Evolutionary conservation across 768 basidiomycete species (phyloP), one percentile per base, ranked within the genome.

Genomic region (Trametes villosa): DNA sequence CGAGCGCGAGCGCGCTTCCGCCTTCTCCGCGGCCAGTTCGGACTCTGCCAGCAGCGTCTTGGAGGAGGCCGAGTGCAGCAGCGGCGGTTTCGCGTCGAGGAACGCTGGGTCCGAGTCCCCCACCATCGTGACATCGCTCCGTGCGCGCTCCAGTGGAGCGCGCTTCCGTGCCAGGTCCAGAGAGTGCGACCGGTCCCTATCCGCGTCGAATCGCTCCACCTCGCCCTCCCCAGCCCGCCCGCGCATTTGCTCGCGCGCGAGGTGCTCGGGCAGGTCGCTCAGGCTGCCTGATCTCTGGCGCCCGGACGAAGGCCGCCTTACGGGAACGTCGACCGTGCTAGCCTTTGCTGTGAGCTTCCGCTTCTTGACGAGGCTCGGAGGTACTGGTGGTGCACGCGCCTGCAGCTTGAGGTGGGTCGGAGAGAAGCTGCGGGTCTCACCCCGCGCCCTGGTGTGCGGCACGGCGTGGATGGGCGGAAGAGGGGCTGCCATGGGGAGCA

Each of bases 331-430:
- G 29, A 17, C 26, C 15, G 47, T 40, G 13, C 22, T 13, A 2
- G 45, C 7, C 30, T 55, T 31, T n/a, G n/a, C n/a, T 30, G 27
- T 29, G 30, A 44, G 53, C 40, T 50, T 34, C 22, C 68, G 61
- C 48, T 64, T 67, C 56, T 59, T 59, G 2, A 52, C 65, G 4
- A 69, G 62, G 38, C 61, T 42, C 1, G 68, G 68, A 3, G 68
- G 67, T 1, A 69, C 57, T 13, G 68, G 68, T 36, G 68, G 68
- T n/a, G 63, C 65, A 30, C 64, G 60, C 1, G 53, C 18, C 46
- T 58, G 57, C 2, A 65, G 36, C 61, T 65, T 67, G 9, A 64
- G 65, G 34, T 70, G 71, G 11, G 67, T 65, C 17, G 68, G 70
- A 2, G 65, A 68, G 65, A 60, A 65, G 42, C 57, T 53, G 59